Base-by-base conservation (phyloP, 2,329 filamentous ascomycete genomes). In the Colletotrichum chlorophyti region DNA sequence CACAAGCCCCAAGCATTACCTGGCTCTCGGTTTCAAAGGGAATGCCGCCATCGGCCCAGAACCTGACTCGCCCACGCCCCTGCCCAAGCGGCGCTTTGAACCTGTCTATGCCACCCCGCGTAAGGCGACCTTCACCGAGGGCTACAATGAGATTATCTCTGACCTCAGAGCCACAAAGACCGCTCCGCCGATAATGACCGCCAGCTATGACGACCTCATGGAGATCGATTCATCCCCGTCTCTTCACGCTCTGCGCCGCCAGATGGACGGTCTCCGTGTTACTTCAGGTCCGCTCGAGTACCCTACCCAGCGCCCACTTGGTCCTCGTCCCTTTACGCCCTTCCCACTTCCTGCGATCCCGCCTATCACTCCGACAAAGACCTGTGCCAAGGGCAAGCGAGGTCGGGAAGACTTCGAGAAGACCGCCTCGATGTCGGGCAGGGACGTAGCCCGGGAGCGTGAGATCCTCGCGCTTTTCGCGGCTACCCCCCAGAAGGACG, bases 391-490 rank as follows among this genome's bases (percentile, higher is more conserved):
- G 19, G 31, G 23, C 5, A 63, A 63, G 29, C 41, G 61, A 27
- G 40, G 6, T 21, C 59, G 49, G 12, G 27, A 40, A n/a, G 53
- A 54, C 15, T 52, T 52, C 17, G 53, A 62, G 21, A 53, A 49
- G 6, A 62, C 59, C 6, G 45, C 19, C 3, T 54, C 53, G n/a
- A 42, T 63, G 24, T 51, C 53, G 6, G 58, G 58, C n/a, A 31
- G 27, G 17, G 61, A 63, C 10, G 50, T 53, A 9, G 59, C 59
- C 3, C 46, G 49, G 6, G 53, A 62, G 46, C 40, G 53, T 8
- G 59, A 63, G 41, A 62, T 63, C 14, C 26, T 54, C 4, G 42
- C 35, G 3, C 45, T 32, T 15, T 47, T 32, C 32, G 32, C 43
- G 19, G 24, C 38, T 3, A 15, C 35, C 3, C 26, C 46, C 29